Evolutionary conservation across 2,329 filamentous ascomycete genomes (phyloP), one percentile per base, ranked within the genome.

Genomic region (Teratosphaeria destructans): DNA sequence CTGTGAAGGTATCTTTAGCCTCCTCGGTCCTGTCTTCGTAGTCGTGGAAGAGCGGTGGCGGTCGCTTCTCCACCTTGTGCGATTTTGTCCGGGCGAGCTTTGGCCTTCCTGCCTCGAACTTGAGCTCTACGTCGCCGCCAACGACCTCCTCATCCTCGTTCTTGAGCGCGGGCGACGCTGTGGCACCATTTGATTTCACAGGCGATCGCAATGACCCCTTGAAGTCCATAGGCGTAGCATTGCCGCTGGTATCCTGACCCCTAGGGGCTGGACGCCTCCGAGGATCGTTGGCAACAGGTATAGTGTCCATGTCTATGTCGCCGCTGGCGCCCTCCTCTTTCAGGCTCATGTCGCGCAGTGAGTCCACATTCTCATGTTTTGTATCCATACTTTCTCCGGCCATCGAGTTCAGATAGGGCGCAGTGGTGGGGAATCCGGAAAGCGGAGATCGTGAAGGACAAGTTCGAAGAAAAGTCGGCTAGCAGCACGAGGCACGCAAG

Each of bases 1-100:
- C 79, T 65, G 90, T 84, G 68, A 99, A 99, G 14, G 84, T 84
- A 29, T 80, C 77, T 66, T 83, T 86, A 3, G 94, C 89, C 67
- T 94, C 89, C 39, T 79, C 76, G 3, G 90, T 95, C 65, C 85
- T 85, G 74, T 96, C 87, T 47, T 89, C 86, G 34, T 93, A 78
- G 73, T 95, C 81, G 68, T 81, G 74, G 73, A 88, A 96, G 11
- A 96, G 78, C 58, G 79, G 79, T 57, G 85, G 81, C 60, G 85
- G 80, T 59, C 84, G 83, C 62, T 81, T 75, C 60, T 82, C 74
- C 56, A 85, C 74, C 73, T 89, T 95, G 66, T 89, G 85, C 23
- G 88, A 87, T 43, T 84, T 77, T 70, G 88, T 90, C 67, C 90
- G 87, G 65, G 86, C 81, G 60, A 88, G 77, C 74, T 89, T 94